Conservation (phyloP, 2,329 filamentous ascomycete genomes). For the Colletotrichum sp. region DNA sequence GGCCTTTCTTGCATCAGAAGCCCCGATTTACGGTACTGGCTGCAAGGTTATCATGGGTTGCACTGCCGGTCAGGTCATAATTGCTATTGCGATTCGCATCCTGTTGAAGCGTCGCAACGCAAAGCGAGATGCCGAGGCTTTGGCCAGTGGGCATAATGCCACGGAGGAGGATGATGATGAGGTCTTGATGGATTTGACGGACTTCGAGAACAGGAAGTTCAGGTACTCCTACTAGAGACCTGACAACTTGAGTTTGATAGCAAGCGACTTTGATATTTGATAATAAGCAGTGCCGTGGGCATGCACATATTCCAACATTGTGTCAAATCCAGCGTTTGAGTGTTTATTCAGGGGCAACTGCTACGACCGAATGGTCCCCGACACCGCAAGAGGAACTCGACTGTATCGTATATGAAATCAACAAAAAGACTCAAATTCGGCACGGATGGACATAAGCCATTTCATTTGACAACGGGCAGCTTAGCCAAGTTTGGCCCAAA, state of each 20-base stretch:
- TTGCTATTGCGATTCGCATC: constrained; percentile 38
- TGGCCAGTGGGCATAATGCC: constrained; percentile 32
- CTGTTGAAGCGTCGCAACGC: constrained; percentile 41
- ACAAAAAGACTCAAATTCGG: not conserved
- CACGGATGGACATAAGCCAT: not conserved
- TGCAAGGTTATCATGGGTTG: constrained; percentile 55
- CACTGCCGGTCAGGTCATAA: constrained; percentile 41
- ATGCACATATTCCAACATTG: not conserved
- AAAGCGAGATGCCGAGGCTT: constrained; percentile 34
- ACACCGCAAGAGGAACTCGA: not conserved
- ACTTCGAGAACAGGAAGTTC: constrained; percentile 33
- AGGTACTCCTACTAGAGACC: constrained; percentile 2
- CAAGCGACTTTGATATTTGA: not conserved
- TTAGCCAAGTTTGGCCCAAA: constrained; percentile 21
- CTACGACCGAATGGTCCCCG: not conserved
- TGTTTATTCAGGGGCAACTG: not conserved
- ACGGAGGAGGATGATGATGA: constrained; percentile 34
- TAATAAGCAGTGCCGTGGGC: not conserved
- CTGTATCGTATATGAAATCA: not conserved
- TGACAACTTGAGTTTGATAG: not conserved
- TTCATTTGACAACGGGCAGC: accelerated
- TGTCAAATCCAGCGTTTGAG: not conserved
- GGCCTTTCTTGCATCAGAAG: constrained; percentile 38
- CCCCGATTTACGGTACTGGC: constrained; percentile 52
- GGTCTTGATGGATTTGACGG: constrained; percentile 34